A percentile compares a stretch with the other conserved stretches of the same genome.
Conservation (phyloP, 73 alveolate genomes). For the Paramecium tetraurelia region DNA sequence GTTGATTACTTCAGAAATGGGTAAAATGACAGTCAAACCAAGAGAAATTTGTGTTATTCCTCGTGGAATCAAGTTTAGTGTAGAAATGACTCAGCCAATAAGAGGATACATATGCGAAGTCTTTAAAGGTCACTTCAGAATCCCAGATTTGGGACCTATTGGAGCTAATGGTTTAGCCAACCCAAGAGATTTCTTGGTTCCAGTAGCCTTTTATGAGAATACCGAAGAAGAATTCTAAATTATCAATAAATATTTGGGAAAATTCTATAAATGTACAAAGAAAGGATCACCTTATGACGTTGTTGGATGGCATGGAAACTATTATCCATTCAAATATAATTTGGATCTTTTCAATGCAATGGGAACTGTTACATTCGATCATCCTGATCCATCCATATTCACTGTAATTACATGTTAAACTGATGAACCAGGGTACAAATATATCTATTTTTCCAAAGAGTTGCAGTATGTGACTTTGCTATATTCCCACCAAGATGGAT, state of each 20-base stretch:
- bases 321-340: conserved; percentile 83
- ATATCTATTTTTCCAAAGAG: neutral
- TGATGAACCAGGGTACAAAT: conserved; percentile 82
- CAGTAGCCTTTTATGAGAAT: conserved; percentile 82
- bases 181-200: conserved; percentile 79
- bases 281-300: conserved; percentile 81
- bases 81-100: conserved; percentile 62
- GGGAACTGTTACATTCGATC: conserved; percentile 87
- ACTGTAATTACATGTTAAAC: conserved; percentile 87
- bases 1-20: conserved; percentile 79
- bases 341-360: conserved; percentile 76
- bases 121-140: conserved; percentile 74
- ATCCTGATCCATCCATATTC: conserved; percentile 92
- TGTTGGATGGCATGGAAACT: conserved; percentile 95
- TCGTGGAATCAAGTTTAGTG: conserved; percentile 87
- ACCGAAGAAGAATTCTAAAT: conserved; percentile 66
- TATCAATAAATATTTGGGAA: conserved; percentile 71
- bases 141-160: conserved; percentile 92
- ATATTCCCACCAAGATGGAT: conserved; percentile 93
- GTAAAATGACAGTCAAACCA: conserved; percentile 72
- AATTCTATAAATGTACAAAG: conserved; percentile 65
- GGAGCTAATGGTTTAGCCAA: conserved; percentile 90
- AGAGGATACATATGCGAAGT: conserved; percentile 88
- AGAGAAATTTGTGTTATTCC: conserved; percentile 79
- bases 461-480: conserved; percentile 89